These are phyloP conservation scores for Chrysosporium queenslandicum DNA, from an alignment of 2,329 filamentous ascomycete genomes.

Conservation along the genomic window DNA sequence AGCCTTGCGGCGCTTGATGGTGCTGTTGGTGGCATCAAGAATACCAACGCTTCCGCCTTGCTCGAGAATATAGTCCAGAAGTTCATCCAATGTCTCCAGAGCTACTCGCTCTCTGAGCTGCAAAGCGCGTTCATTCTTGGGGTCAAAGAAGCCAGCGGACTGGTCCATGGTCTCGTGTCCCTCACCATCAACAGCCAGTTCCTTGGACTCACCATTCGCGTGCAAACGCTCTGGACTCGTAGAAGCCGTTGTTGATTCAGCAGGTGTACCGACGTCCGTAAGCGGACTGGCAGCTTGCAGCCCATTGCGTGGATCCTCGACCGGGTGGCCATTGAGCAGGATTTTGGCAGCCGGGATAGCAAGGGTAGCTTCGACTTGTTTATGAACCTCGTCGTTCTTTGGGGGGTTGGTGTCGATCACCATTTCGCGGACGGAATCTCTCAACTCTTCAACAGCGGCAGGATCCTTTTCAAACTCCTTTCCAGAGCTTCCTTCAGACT, in stretches of 20 bases:
- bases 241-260: background rate
- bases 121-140: slow-evolving; percentile 70
- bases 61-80: slow-evolving; percentile 77
- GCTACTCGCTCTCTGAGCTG: slow-evolving; percentile 84
- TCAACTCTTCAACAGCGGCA: slow-evolving; percentile 31
- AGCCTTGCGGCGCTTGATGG: slow-evolving; percentile 68
- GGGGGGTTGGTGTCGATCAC: slow-evolving; percentile 29
- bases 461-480: background rate
- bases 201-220: slow-evolving; percentile 14
- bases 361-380: slow-evolving; percentile 26
- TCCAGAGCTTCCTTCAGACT: background rate
- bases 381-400: slow-evolving; percentile 21
- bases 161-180: slow-evolving; percentile 61
- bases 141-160: slow-evolving; percentile 88
- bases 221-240: slow-evolving; percentile 7
- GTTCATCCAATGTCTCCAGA: slow-evolving; percentile 81
- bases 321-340: slow-evolving; percentile 48
- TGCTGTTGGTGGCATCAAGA: slow-evolving; percentile 95
- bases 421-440: slow-evolving; percentile 37
- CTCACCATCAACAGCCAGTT: slow-evolving; percentile 10
- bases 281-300: slow-evolving; percentile 13
- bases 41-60: slow-evolving; percentile 84
- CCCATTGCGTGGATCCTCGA: slow-evolving; percentile 19
- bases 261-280: slow-evolving; percentile 3
- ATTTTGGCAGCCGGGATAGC: slow-evolving; percentile 45